phyloP scores from a whole-genome alignment of 768 basidiomycete species.

The Phylloporus arenicola region DNA sequence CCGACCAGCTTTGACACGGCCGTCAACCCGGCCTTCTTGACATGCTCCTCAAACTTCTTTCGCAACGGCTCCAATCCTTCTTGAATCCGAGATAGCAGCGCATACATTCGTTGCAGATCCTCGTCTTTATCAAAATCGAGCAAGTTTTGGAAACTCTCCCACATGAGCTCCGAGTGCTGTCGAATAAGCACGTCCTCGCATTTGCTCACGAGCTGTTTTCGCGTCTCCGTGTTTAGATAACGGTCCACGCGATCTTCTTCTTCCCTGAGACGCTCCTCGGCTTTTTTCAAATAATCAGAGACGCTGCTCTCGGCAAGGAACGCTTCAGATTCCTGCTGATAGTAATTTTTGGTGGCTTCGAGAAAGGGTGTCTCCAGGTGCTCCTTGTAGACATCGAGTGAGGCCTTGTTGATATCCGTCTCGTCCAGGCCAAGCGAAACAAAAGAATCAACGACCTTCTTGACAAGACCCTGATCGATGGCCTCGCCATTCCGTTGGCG shows the following conservation, averaged over 20 bases:
- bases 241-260: constrained; percentile 95
- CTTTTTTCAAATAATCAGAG: constrained; percentile 92
- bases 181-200: constrained; percentile 93
- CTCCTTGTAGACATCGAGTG: constrained; percentile 88
- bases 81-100: constrained; percentile 82
- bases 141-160: constrained; percentile 86
- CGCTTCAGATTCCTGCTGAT: constrained; percentile 84
- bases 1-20: constrained; percentile 70
- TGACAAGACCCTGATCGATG: constrained; percentile 88
- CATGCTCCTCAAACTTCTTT: constrained; percentile 92
- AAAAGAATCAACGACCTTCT: constrained; percentile 92
- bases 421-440: constrained; percentile 94
- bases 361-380: constrained; percentile 90
- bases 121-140: constrained; percentile 93
- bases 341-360: constrained; percentile 82
- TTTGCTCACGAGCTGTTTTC: constrained; percentile 70
- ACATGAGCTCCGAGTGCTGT: constrained; percentile 78
- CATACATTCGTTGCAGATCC: constrained; percentile 93
- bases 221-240: constrained; percentile 85
- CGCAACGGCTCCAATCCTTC: constrained; percentile 88
- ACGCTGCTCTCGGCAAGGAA: constrained; percentile 87
- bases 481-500: constrained; percentile 89
- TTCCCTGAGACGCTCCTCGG: constrained; percentile 86
- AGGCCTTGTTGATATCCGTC: constrained; percentile 84
- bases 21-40: constrained; percentile 82